phyloP scores from a whole-genome alignment of 1,284 basidiomycete genomes.

The Apiotrichum sp. region DNA sequence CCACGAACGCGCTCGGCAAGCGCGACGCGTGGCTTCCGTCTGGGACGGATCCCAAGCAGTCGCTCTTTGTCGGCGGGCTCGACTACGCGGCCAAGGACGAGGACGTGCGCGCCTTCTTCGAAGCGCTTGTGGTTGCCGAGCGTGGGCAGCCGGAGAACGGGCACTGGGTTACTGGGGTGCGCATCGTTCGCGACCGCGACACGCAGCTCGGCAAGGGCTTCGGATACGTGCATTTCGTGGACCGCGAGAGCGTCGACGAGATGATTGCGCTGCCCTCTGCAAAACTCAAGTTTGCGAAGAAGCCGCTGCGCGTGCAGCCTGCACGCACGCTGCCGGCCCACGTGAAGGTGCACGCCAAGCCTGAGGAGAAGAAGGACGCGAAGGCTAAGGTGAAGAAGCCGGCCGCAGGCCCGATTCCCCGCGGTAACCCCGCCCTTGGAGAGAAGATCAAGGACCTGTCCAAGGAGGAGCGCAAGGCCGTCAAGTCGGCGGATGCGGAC shows the following conservation, averaged over 20 bases:
- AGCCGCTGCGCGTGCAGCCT: conserved; percentile 75
- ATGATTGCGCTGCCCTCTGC: conserved; percentile 65
- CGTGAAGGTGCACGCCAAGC: conserved; percentile 16
- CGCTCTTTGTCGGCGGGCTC: conserved; percentile 85
- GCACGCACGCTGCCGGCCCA: conserved; percentile 58
- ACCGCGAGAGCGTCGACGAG: conserved; percentile 82
- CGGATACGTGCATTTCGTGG: conserved; percentile 82
- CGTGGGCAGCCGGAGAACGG: conserved; percentile 52
- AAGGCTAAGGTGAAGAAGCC: conserved; percentile 2
- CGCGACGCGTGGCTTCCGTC: conserved; percentile 38
- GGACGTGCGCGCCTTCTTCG: conserved; percentile 80
- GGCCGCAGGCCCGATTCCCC: conserved; percentile 49
- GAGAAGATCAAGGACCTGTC: conserved; percentile 65
- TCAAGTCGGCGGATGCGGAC: conserved; percentile 68
- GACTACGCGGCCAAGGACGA: conserved; percentile 91
- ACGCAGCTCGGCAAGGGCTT: conserved; percentile 98
- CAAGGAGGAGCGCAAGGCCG: conserved; percentile 78
- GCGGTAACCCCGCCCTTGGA: conserved; percentile 73
- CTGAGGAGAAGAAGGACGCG: conserved; percentile 2
- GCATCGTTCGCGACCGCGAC: conserved; percentile 83
- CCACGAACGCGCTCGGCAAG: conserved; percentile 34
- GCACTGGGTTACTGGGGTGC: conserved; percentile 73
- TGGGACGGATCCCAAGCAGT: conserved; percentile 66
- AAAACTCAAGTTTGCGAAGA: conserved; percentile 81
- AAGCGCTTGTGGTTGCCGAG: conserved; percentile 68